These are phyloP conservation scores for Geotrichum reessii DNA, from an alignment of 1,139 yeast species.

Conservation along the genomic window DNA sequence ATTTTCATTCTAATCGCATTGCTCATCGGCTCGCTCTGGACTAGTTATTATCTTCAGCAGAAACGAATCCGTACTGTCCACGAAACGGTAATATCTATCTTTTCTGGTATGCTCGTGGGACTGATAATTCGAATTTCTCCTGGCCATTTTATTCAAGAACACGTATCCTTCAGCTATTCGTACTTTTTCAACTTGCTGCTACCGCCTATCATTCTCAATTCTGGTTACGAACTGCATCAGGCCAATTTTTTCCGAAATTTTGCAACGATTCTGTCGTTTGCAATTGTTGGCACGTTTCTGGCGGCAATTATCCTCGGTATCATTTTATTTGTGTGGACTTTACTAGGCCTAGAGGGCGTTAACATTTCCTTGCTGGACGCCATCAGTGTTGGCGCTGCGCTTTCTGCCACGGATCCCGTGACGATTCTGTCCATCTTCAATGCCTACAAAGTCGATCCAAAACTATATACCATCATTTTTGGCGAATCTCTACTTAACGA, in stretches of 20 bases:
- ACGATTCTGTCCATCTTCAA: conserved; percentile 94
- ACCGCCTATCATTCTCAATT: conserved; percentile 93
- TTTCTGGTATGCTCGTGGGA: conserved; percentile 96
- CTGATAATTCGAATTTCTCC: conserved; percentile 82
- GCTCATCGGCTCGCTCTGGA: conserved; percentile 86
- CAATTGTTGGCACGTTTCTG: conserved; percentile 93
- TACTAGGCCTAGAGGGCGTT: conserved; percentile 82
- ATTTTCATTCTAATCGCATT: conserved; percentile 76
- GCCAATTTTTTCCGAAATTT: conserved; percentile 90
- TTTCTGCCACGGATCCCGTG: conserved; percentile 98
- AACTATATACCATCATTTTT: conserved; percentile 89
- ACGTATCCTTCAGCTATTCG: conserved; percentile 89
- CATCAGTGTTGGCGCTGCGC: conserved; percentile 92
- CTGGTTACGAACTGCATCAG: conserved; percentile 95
- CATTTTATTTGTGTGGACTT: conserved; percentile 82
- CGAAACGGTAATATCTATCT: conserved; percentile 92
- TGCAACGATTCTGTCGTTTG: conserved; percentile 87
- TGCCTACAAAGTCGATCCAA: conserved; percentile 98
- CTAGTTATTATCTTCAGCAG: conserved; percentile 87
- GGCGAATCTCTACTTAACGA: conserved; percentile 95
- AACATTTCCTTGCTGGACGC: conserved; percentile 92
- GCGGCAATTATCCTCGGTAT: conserved; percentile 86
- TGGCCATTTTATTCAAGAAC: conserved; percentile 94
- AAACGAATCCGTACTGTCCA: conserved; percentile 89
- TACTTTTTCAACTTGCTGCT: conserved; percentile 89